Conservation (phyloP, 257 asterid species). For the Ehretia macrophylla region DNA sequence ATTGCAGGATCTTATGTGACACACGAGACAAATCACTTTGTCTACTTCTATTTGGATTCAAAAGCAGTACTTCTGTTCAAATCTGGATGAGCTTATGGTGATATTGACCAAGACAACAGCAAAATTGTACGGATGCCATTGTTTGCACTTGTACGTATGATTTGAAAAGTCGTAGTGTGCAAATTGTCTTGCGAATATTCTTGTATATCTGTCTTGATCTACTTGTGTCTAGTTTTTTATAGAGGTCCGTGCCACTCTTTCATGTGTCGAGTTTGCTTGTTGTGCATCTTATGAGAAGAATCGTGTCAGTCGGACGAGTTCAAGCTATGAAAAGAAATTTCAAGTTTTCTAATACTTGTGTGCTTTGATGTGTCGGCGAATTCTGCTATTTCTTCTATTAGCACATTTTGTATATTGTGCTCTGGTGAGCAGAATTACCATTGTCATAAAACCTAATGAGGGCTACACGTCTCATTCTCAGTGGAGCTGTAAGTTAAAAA, state of each 20-base stretch:
- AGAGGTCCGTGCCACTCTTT: neutral
- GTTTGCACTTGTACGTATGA: conserved; percentile 61
- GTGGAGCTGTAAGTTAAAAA: no score
- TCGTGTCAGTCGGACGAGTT: neutral
- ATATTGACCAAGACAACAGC: conserved; percentile 15
- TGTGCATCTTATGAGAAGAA: neutral
- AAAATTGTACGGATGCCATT: conserved; percentile 25
- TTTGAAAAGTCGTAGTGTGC: conserved; percentile 27
- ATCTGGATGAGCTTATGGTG: conserved; percentile 65
- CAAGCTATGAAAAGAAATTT: neutral
- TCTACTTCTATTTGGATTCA: conserved; percentile 95
- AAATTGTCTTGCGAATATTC: conserved; percentile 28
- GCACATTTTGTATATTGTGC: no score
- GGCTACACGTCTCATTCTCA: no score
- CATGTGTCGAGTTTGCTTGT: neutral
- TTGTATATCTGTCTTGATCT: conserved; percentile 40
- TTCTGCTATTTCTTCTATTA: no score
- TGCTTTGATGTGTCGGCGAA: no score
- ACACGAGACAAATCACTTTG: conserved; percentile 97
- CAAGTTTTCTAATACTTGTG: no score
- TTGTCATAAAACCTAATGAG: no score
- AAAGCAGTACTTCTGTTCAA: conserved; percentile 94
- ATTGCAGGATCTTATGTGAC: conserved; percentile 88
- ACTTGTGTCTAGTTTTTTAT: conserved; percentile 9
- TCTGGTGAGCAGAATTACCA: no score